Base-by-base conservation (phyloP, 2,329 filamentous ascomycete species). In the Pseudogymnoascus sp. region DNA sequence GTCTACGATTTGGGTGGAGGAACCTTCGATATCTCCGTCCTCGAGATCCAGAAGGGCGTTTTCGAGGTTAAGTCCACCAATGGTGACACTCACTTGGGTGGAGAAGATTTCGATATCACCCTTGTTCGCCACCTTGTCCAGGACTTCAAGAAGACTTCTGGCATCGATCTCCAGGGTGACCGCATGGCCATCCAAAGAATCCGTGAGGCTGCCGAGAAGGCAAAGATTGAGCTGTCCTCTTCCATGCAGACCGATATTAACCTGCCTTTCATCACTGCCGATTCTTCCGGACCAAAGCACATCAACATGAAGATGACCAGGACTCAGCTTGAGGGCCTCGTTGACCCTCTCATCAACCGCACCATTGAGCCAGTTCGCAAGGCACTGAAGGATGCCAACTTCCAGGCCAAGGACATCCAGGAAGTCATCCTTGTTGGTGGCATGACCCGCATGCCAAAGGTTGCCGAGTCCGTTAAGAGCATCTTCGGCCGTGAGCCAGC, bases 401-500 rank as follows among this genome's bases (percentile, higher is more conserved):
- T 98, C 56, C 83, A 90, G 78, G 86, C 93, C 71, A 96, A 92
- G 82, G 93, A 97, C 66, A 96, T 98, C 76, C 91, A 97, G 80
- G 93, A 98, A 76, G 91, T 98, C 71, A 96, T 98, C 77, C 89
- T 98, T 46, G 93, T 98, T 63, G 93, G 93, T 87, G 93, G 93
- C 81, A 97, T 97, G 93, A 97, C 93, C 72, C 93, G 93, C 82
- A 98, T 98, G 93, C 93, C 93, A 77, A 97, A 97, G 89, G 93
- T 98, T 70, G 84, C 86, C 67, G 92, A 97, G 82, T 95, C 92
- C 50, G 93, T 97, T 78, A 96, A 96, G 89, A 87, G 82, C 82
- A 93, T 97, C 77, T 98, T 98, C 78, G 93, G 93, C 70, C 93
- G 93, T 76, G 93, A 97, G 63, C 92, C 93, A 68, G 91, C 93